phyloP scores from a whole-genome alignment of 495 filamentous ascomycete genomes.

The Aspergillus diversus region DNA sequence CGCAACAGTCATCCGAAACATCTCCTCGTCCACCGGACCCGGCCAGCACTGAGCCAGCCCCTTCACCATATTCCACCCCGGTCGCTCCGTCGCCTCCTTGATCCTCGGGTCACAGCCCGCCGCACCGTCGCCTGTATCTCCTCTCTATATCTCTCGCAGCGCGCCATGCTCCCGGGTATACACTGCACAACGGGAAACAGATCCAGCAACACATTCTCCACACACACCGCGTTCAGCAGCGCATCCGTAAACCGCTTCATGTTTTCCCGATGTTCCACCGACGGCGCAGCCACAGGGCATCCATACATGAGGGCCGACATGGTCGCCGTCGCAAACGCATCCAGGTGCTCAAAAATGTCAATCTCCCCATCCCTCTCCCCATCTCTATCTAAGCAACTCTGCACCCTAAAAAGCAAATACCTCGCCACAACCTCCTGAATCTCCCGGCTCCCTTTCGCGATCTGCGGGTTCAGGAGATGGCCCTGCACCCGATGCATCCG shows the following conservation, averaged over 20 bases:
- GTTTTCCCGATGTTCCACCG: background rate
- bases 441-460: background rate
- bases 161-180: background rate
- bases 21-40: background rate
- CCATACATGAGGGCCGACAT: background rate
- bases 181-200: background rate
- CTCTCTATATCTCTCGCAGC: background rate
- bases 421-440: background rate
- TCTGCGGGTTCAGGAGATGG: background rate
- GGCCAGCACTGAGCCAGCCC: background rate
- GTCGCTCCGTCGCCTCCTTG: background rate
- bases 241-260: background rate
- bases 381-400: background rate
- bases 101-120: background rate
- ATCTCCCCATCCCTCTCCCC: too few species aligned
- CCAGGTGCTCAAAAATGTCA: background rate
- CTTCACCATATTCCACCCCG: background rate
- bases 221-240: background rate
- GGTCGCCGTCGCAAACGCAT: background rate
- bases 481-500: background rate
- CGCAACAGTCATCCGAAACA: background rate
- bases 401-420: background rate
- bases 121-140: background rate
- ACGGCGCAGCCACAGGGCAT: background rate
- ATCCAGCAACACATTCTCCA: background rate